These are phyloP conservation scores for Trichoderma reesei DNA, from an alignment of 495 filamentous ascomycete species.

Conservation along the genomic window DNA sequence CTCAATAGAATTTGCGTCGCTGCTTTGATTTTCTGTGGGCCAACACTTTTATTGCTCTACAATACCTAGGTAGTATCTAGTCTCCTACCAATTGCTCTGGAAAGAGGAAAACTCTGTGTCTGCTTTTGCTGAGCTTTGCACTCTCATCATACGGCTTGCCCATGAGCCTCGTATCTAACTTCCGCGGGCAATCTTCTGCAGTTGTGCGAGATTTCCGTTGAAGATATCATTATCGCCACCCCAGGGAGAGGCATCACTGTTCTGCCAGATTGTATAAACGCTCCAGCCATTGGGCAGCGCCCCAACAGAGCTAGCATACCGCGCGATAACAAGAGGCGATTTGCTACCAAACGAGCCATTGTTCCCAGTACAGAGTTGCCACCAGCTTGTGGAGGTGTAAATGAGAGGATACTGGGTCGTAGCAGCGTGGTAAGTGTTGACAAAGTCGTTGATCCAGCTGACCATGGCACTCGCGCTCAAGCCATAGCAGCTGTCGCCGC, in stretches of 20 bases:
- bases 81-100: too few species aligned
- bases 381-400: constrained; percentile 53
- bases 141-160: too few species aligned
- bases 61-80: too few species aligned
- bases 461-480: constrained; percentile 45
- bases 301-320: constrained; percentile 39
- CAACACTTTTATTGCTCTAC: too few species aligned
- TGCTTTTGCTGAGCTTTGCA: too few species aligned
- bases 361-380: constrained; percentile 51
- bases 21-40: too few species aligned
- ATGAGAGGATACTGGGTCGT: constrained; percentile 50
- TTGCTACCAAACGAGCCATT: constrained; percentile 39
- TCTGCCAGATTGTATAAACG: constrained; percentile 54
- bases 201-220: constrained; percentile 30
- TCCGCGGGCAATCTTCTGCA: constrained; percentile 11
- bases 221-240: constrained; percentile 45
- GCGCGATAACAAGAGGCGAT: constrained; percentile 49
- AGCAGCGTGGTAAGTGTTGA: constrained; percentile 40
- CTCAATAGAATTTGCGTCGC: too few species aligned
- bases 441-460: constrained; percentile 51
- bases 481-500: constrained; percentile 42
- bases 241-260: constrained; percentile 34
- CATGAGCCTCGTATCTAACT: neutral
- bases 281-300: constrained; percentile 50
- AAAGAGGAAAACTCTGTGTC: too few species aligned